A percentile compares a stretch with the other conserved stretches of the same genome.
These are phyloP conservation scores for Vitis labrusca DNA, from an alignment of 164 flowering plant species.

Conservation along the genomic window DNA sequence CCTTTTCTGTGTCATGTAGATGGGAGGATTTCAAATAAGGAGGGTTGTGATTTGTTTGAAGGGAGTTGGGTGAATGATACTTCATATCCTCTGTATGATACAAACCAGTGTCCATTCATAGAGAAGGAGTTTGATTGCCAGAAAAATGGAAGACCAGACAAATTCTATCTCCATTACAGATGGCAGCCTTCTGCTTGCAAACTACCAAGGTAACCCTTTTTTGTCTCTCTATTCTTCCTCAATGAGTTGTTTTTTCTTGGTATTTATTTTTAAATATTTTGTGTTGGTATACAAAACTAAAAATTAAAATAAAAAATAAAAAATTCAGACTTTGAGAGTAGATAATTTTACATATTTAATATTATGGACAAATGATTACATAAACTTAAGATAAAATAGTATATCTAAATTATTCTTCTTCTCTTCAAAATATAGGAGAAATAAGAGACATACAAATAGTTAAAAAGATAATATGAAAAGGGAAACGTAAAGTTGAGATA, in stretches of 20 bases:
- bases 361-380: neutral
- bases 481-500: too few species aligned
- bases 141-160: constrained; percentile 38
- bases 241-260: too few species aligned
- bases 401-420: too few species aligned
- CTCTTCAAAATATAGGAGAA: too few species aligned
- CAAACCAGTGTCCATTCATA: constrained; percentile 29
- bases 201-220: constrained; percentile 11
- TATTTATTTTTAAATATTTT: too few species aligned
- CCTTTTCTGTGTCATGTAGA: neutral
- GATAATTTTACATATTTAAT: neutral
- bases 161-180: constrained; percentile 34
- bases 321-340: too few species aligned
- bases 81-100: constrained; percentile 32
- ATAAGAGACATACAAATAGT: too few species aligned
- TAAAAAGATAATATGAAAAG: too few species aligned
- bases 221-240: too few species aligned
- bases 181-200: constrained; percentile 46
- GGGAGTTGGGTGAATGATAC: constrained; percentile 47
- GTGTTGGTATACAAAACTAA: too few species aligned
- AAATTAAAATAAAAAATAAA: too few species aligned
- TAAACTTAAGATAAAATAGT: too few species aligned
- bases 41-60: constrained; percentile 26
- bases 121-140: constrained; percentile 35
- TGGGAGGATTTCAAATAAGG: neutral